phyloP scores from a whole-genome alignment of 257 asterid species.

The Fraxinus quadrangulata region DNA sequence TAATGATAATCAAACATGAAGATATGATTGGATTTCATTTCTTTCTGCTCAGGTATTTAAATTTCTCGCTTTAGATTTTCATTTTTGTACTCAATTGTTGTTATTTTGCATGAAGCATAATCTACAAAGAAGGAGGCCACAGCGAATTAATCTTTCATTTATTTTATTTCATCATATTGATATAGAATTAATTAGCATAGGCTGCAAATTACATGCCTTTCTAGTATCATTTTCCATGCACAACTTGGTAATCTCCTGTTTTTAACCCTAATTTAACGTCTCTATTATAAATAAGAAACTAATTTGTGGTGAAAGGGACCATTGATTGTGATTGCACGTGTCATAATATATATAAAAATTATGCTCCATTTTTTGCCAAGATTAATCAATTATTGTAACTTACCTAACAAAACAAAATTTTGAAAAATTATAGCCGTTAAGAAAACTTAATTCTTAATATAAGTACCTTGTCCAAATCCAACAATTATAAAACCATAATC shows the following conservation, averaged over 20 bases:
- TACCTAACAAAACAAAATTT: slow-evolving; percentile 7
- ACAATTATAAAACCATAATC: background rate
- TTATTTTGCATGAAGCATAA: too few species aligned
- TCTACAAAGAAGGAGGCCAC: too few species aligned
- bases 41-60: too few species aligned
- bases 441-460: background rate
- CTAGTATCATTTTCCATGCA: background rate
- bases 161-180: background rate
- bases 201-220: background rate
- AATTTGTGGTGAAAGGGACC: background rate
- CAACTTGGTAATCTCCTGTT: background rate
- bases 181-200: background rate
- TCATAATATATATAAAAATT: too few species aligned
- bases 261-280: too few species aligned
- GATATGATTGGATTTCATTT: too few species aligned
- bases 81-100: too few species aligned
- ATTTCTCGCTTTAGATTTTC: too few species aligned
- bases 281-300: background rate
- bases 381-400: background rate
- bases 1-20: too few species aligned
- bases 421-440: slow-evolving; percentile 18
- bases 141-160: too few species aligned
- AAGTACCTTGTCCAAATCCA: background rate
- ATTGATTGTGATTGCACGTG: background rate
- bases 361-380: background rate